These are phyloP conservation scores for Russula sp. DNA, from an alignment of 768 basidiomycete species.

Conservation along the genomic window DNA sequence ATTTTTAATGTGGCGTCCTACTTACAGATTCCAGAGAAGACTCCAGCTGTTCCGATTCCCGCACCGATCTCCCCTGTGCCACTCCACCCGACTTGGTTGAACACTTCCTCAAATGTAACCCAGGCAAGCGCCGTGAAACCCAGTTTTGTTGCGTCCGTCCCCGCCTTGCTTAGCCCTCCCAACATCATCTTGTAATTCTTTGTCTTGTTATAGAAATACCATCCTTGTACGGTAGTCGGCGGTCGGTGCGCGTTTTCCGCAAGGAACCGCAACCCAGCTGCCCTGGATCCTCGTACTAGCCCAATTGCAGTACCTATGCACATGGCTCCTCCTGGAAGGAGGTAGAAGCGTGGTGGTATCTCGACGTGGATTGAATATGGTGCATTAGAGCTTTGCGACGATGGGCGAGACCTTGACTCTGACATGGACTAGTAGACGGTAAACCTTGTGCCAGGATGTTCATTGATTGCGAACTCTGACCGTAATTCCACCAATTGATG, in stretches of 20 bases:
- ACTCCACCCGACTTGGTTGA: constrained; percentile 33
- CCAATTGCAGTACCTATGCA: constrained; percentile 62
- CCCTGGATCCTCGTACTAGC: constrained; percentile 64
- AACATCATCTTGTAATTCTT: constrained; percentile 86
- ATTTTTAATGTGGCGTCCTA: constrained; percentile 22
- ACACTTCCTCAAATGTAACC: constrained; percentile 45
- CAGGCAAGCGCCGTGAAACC: constrained; percentile 42
- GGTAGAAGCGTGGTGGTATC: constrained; percentile 53
- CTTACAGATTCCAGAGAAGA: constrained; percentile 54
- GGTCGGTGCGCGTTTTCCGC: constrained; percentile 91
- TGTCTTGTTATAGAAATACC: constrained; percentile 96
- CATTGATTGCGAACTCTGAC: not conserved
- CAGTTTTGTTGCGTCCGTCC: constrained; percentile 48
- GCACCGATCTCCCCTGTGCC: constrained; percentile 55
- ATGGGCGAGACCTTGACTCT: not conserved
- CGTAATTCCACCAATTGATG: not conserved
- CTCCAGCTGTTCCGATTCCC: constrained; percentile 53
- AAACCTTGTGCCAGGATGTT: not conserved
- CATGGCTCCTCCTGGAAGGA: constrained; percentile 56
- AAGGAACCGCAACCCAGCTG: constrained; percentile 70
- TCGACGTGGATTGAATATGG: constrained; percentile 34
- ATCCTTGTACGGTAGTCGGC: constrained; percentile 80
- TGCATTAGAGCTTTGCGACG: constrained; percentile 25
- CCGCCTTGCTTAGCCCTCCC: constrained; percentile 65
- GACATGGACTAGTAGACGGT: not conserved